Evolutionary conservation across 345 rosid species (phyloP).

Genomic region (Brassica incana): DNA sequence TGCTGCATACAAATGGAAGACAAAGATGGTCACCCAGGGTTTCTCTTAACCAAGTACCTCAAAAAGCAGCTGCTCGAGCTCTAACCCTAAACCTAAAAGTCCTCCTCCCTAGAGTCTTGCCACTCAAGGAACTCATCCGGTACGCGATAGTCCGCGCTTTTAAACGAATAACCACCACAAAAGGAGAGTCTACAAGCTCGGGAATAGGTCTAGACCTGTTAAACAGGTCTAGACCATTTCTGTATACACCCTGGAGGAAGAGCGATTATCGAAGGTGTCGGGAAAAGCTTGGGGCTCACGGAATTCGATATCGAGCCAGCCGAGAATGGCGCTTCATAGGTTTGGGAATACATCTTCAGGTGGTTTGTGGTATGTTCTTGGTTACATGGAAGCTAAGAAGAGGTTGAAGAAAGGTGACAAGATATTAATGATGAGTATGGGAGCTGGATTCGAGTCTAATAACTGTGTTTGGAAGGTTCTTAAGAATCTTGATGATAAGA

Average conservation of each 20-base stretch:
- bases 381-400: conserved; percentile 69
- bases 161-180: conserved; percentile 18
- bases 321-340: conserved; percentile 75
- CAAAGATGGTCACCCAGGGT: conserved; percentile 39
- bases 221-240: conserved; percentile 22
- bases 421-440: conserved; percentile 60
- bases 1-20: conserved; percentile 51
- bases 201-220: conserved; percentile 16
- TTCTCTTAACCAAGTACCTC: conserved; percentile 34
- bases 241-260: conserved; percentile 41
- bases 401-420: conserved; percentile 50
- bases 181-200: conserved; percentile 16
- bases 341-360: conserved; percentile 82
- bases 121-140: conserved; percentile 40
- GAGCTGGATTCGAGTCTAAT: conserved; percentile 66
- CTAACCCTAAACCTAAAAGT: conserved; percentile 52
- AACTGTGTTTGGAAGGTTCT: conserved; percentile 61
- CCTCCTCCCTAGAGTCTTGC: conserved; percentile 59
- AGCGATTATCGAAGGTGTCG: conserved; percentile 76
- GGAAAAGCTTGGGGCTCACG: conserved; percentile 49
- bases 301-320: conserved; percentile 75
- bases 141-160: conserved; percentile 24
- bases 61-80: conserved; percentile 43
- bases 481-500: conserved; percentile 38
- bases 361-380: conserved; percentile 80